Conservation (phyloP, 306 rosid species). For the Prunus mongolica region DNA sequence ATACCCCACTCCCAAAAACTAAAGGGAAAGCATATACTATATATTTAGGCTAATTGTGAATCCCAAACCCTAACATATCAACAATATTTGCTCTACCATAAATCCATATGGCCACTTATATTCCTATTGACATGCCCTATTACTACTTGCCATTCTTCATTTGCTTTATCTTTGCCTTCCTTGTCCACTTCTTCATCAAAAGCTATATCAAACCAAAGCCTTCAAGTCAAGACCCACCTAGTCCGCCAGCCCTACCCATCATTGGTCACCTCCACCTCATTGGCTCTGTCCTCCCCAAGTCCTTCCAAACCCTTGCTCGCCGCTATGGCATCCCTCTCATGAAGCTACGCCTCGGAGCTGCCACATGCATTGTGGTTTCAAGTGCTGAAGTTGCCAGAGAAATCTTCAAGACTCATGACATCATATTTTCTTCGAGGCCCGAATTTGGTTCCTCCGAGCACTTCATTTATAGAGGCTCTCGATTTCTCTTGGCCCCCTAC, state of each 20-base stretch:
- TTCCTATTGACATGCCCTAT: neutral
- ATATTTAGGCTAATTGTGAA: neutral
- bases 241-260: slow-evolving; percentile 36
- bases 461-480: slow-evolving; percentile 39
- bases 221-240: slow-evolving; percentile 15
- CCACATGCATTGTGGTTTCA: slow-evolving; percentile 50
- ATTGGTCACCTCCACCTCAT: slow-evolving; percentile 45
- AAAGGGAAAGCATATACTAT: no score
- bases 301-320: slow-evolving; percentile 46
- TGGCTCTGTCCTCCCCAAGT: slow-evolving; percentile 47
- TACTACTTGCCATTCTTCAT: neutral
- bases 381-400: slow-evolving; percentile 44
- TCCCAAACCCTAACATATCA: neutral
- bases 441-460: slow-evolving; percentile 45
- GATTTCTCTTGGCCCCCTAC: slow-evolving; percentile 45
- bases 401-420: slow-evolving; percentile 50
- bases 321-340: slow-evolving; percentile 45
- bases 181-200: slow-evolving; percentile 18
- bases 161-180: neutral
- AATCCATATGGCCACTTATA: neutral
- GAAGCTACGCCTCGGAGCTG: slow-evolving; percentile 49
- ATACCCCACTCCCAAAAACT: no score
- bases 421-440: slow-evolving; percentile 43
- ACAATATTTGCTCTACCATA: neutral
- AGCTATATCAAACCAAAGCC: neutral